Evolutionary conservation across 2,329 filamentous ascomycete genomes (phyloP).

Genomic region (Endoconidiophora polonica): DNA sequence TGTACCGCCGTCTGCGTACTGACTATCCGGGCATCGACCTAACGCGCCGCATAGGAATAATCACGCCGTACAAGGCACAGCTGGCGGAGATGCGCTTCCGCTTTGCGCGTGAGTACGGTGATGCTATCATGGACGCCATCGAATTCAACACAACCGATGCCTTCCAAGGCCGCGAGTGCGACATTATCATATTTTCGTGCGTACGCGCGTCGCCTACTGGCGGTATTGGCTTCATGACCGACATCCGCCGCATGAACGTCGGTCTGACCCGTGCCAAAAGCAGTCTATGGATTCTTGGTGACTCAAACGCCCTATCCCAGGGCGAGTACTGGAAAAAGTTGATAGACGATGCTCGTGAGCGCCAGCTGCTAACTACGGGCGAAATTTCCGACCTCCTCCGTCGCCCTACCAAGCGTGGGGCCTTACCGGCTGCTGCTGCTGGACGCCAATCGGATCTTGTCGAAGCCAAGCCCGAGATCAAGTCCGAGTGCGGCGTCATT

Average conservation of each 20-base stretch:
- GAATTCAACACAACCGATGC: slow-evolving; percentile 99
- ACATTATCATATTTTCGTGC: slow-evolving; percentile 98
- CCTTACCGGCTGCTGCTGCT: slow-evolving; percentile 15
- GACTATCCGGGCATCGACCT: slow-evolving; percentile 58
- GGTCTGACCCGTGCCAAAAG: slow-evolving; percentile 93
- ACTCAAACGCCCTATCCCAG: slow-evolving; percentile 69
- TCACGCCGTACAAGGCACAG: slow-evolving; percentile 95
- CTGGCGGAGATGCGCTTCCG: slow-evolving; percentile 60
- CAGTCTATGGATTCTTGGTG: slow-evolving; percentile 89
- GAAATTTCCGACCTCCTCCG: slow-evolving; percentile 34
- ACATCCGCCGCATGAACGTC: slow-evolving; percentile 98
- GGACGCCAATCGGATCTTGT: neutral
- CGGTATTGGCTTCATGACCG: slow-evolving; percentile 96
- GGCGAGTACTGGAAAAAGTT: slow-evolving; percentile 84
- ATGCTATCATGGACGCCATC: slow-evolving; percentile 56
- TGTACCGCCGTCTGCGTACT: slow-evolving; percentile 62
- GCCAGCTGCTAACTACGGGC: slow-evolving; percentile 61
- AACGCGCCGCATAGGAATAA: slow-evolving; percentile 78
- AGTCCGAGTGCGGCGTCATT: neutral
- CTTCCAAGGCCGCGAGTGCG: slow-evolving; percentile 90
- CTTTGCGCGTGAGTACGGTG: slow-evolving; percentile 58
- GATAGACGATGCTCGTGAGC: slow-evolving; percentile 60
- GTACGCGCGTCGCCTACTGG: slow-evolving; percentile 81
- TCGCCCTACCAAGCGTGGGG: slow-evolving; percentile 25
- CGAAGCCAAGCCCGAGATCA: neutral